Evolutionary conservation across 2,329 filamentous ascomycete species (phyloP).

Genomic region (Didymella glomerata): DNA sequence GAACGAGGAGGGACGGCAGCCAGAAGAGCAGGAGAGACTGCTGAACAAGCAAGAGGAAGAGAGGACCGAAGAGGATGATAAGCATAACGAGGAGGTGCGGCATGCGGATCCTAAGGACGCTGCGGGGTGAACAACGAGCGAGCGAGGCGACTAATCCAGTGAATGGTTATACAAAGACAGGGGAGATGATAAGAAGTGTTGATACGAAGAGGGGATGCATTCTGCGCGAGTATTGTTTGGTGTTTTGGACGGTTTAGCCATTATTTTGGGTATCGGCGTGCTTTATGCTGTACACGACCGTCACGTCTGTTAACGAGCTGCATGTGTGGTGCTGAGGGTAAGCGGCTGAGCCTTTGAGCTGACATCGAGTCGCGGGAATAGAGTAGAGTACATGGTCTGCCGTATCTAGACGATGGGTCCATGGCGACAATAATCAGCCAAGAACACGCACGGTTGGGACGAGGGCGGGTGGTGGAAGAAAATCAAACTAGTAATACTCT

Average conservation of each 20-base stretch:
- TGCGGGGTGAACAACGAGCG: conserved; percentile 8
- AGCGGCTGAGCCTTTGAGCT: not conserved
- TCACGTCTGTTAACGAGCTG: not conserved
- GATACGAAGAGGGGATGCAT: not conserved
- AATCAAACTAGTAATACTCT: not conserved
- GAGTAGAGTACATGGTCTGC: not conserved
- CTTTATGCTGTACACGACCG: not conserved
- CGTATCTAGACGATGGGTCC: not conserved
- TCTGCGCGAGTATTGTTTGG: not conserved
- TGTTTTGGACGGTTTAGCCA: conserved; percentile 1
- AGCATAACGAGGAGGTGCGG: conserved; percentile 15
- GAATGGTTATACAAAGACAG: not conserved
- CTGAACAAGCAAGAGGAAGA: conserved; percentile 29
- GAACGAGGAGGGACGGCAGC: conserved; percentile 24
- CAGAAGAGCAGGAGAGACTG: conserved; percentile 37
- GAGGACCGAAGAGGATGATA: conserved; percentile 26
- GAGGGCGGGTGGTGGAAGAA: not conserved
- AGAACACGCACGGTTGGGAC: not conserved
- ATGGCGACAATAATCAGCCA: not conserved
- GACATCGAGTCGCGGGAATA: not conserved
- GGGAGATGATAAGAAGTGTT: not conserved
- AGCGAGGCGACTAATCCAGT: not conserved
- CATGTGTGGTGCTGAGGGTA: not conserved
- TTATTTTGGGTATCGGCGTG: not conserved
- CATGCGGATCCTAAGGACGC: conserved; percentile 13